Base-by-base conservation (phyloP, 2,329 filamentous ascomycete genomes). In the Colletotrichum trifolii region DNA sequence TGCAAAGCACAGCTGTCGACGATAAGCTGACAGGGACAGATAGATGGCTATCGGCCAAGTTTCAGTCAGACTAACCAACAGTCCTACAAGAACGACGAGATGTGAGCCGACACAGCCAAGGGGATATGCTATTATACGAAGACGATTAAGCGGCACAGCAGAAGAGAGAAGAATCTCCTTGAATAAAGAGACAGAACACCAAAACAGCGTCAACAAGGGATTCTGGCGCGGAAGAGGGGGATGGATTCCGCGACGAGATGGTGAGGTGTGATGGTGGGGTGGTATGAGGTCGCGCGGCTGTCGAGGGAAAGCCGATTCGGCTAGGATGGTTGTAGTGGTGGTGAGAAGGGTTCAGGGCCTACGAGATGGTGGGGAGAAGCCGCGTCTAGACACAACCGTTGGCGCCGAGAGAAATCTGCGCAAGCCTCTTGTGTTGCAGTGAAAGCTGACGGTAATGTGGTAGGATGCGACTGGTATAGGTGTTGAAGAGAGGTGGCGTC, bases 271-370 rank as follows among this genome's bases (percentile, higher is more conserved):
- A 58, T 61, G 60, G 64, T 58, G 54, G 60, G 54, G 43, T 64
- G 60, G 64, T 64, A 58, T 60, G 66, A 64, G 54, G 60, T 58
- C 64, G 67, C 66, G 67, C 57, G 66, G 68, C 53, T 67, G 54
- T 55, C 42, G 53, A 60, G 57, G 46, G 63, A 39, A 69, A 68
- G 69, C 69, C 66, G 69, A 68, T 68, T 69, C 47, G 65, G 53
- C 47, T 61, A 43, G 45, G 60, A 47, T 47, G 61, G 50, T 52
- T 10, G 62, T 57, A 17, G 48, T 66, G 56, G 61, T 67, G 64
- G 54, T 67, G 25, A 60, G 64, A 54, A 50, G 60, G 64, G 64
- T 59, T 64, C 54, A 54, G 53, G 60, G 45, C 54, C 48, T 42
- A n/a, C 43, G 39, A 61, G 52, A 67, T 56, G 65, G 62, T 66